Base-by-base conservation (phyloP, 2,329 filamentous ascomycete species). In the Monosporascus sp. region DNA sequence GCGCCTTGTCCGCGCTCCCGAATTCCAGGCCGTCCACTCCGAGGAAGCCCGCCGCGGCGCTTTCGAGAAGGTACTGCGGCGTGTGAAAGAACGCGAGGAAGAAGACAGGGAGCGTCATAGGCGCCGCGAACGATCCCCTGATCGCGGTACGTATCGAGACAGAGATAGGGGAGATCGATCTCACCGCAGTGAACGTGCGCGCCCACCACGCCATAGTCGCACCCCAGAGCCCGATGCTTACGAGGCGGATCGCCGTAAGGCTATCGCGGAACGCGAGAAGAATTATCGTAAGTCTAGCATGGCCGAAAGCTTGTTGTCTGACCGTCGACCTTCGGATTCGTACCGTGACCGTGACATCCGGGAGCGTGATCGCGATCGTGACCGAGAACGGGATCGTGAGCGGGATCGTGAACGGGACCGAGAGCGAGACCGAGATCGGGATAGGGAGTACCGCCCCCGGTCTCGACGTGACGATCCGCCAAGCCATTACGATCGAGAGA, bases 201-300 rank as follows among this genome's bases (percentile, higher is more conserved):
- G 82, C 64, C 73, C 77, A 65, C 73, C 74, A 61, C 78, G 90
- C 63, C 83, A 84, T 63, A 95, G 90, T 67, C 90, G 91, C 64
- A 92, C 88, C 63, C 92, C 91, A n/a, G 94, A 97, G 71, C 83
- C 84, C 54, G 92, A 99, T 73, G 84, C 90, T 20, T 99, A 99
- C 71, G 94, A 97, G 72, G 94, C 92, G 56, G 94, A 99, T 69
- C 86, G 94, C 60, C 88, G 91, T 65, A 94, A 93, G 71, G 93
- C 93, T 44, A 92, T 94, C 67, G 91, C 92, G 54, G 92, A 96
- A 68, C 87, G 95, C 48, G 95, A 97, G 74, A 88, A 92, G 60
- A 92, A 95, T 64, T 95, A 96, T 73, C 86, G 90, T 70, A 95
- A 94, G 74, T 79, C 84, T 45, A 85, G 81, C 67, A 84, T 84